These are phyloP conservation scores for Mucor circinelloides DNA, from an alignment of 371 early-diverging fungal species.

Conservation along the genomic window DNA sequence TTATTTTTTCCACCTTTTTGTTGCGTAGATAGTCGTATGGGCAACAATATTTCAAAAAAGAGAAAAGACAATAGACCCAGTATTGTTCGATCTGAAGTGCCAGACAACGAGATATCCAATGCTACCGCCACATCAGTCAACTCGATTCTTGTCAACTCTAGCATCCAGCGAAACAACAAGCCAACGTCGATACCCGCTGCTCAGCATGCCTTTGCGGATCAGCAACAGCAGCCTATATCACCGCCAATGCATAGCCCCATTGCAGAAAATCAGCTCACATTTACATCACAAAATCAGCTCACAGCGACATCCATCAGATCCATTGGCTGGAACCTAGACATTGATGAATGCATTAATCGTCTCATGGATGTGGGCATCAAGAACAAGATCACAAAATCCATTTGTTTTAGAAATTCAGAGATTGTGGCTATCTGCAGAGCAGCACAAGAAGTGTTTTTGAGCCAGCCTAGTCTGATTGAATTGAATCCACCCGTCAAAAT, in stretches of 20 bases:
- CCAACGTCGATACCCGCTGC: not conserved
- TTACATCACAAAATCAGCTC: slow-evolving; percentile 44
- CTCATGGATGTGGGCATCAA: slow-evolving; percentile 77
- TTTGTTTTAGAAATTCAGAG: slow-evolving; percentile 84
- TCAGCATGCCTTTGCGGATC: slow-evolving; percentile 5
- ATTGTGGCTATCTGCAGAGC: slow-evolving; percentile 89
- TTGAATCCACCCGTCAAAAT: slow-evolving; percentile 95
- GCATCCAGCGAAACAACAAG: not conserved
- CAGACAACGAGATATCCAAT: slow-evolving; percentile 48
- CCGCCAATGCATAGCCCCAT: not conserved
- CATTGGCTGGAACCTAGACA: slow-evolving; percentile 60
- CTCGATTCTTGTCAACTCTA: slow-evolving; percentile 47
- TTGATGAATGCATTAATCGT: slow-evolving; percentile 88
- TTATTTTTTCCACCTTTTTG: slow-evolving; percentile 15
- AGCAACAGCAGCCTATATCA: slow-evolving; percentile 1
- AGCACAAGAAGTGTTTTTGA: slow-evolving; percentile 89
- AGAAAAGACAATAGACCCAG: slow-evolving; percentile 47
- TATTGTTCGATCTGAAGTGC: slow-evolving; percentile 40
- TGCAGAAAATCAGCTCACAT: slow-evolving; percentile 39
- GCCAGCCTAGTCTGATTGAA: slow-evolving; percentile 94
- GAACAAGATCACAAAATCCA: slow-evolving; percentile 70
- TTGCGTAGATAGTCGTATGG: slow-evolving; percentile 27
- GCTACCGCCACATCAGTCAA: slow-evolving; percentile 49
- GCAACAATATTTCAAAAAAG: slow-evolving; percentile 47
- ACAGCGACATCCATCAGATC: slow-evolving; percentile 50